phyloP scores from a whole-genome alignment of 1,139 yeast species.

The Debaryomyces singareniensis region DNA sequence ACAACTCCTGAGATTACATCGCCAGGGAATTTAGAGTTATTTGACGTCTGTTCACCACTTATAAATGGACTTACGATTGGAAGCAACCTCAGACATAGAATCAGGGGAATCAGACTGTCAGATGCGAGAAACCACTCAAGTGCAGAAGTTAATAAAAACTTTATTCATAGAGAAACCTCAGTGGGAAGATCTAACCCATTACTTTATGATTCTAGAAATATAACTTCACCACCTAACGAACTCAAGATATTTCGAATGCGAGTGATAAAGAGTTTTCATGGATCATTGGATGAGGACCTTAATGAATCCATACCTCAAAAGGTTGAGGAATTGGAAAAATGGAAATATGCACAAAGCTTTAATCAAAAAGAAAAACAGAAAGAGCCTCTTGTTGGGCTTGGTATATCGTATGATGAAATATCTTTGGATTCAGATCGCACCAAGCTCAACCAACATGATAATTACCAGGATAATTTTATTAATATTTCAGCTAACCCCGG shows the following conservation, averaged over 20 bases:
- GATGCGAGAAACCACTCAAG: neutral
- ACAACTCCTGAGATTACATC: constrained; percentile 2
- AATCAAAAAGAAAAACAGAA: neutral
- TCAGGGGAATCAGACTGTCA: neutral
- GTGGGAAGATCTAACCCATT: constrained; percentile 2
- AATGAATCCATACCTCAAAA: constrained; percentile 13
- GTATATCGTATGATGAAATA: constrained; percentile 4
- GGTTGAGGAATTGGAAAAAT: constrained; percentile 4
- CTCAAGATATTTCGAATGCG: constrained; percentile 6
- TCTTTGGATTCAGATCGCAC: too few species aligned
- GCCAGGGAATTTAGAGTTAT: constrained; percentile 16
- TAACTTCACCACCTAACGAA: neutral
- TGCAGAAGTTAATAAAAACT: constrained; percentile 9
- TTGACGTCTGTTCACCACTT: constrained; percentile 29
- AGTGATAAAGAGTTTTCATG: constrained; percentile 22
- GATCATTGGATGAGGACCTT: constrained; percentile 25
- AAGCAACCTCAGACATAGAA: constrained; percentile 18
- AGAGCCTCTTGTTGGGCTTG: constrained; percentile 5
- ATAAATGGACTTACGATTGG: constrained; percentile 35
- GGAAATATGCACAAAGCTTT: neutral
- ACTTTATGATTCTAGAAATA: neutral
- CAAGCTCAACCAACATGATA: too few species aligned
- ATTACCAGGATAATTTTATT: too few species aligned
- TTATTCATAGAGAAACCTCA: constrained; percentile 13
- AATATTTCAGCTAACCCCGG: too few species aligned